Evolutionary conservation across 106 monocot species (phyloP).

Genomic region (Dendrobium catenatum): DNA sequence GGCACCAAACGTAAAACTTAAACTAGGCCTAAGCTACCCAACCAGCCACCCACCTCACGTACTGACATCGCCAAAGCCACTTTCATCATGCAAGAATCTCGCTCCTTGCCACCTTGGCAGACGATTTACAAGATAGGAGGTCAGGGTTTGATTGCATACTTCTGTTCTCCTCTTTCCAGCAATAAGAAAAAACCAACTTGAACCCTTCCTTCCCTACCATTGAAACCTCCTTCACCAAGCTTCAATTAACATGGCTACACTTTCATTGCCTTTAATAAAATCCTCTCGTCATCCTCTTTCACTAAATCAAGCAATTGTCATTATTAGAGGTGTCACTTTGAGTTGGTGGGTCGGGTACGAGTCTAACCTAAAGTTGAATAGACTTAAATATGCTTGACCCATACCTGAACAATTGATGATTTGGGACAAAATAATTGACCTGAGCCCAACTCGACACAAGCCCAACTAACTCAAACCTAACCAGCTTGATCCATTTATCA

Average conservation of each 20-base stretch:
- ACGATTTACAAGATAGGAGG: neutral
- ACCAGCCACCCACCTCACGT: neutral
- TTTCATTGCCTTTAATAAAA: neutral
- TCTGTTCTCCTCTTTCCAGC: too few species aligned
- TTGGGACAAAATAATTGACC: too few species aligned
- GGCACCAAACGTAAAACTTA: neutral
- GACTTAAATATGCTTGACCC: too few species aligned
- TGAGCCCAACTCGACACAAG: too few species aligned
- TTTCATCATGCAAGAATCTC: neutral
- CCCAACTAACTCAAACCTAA: too few species aligned
- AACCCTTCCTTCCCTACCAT: neutral
- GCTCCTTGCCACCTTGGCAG: neutral
- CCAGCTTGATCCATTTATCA: too few species aligned
- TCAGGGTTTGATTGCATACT: neutral
- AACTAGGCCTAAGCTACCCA: neutral
- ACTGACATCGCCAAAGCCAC: neutral
- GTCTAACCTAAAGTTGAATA: too few species aligned
- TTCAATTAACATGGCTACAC: neutral
- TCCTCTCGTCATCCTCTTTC: neutral
- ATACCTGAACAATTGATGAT: too few species aligned
- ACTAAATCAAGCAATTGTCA: neutral
- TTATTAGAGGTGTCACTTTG: too few species aligned
- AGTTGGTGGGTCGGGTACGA: too few species aligned
- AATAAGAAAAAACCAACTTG: too few species aligned
- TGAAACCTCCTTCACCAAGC: neutral